phyloP scores from a whole-genome alignment of 108 stramenopile species.

The Pseudonitzschia multistriata region DNA sequence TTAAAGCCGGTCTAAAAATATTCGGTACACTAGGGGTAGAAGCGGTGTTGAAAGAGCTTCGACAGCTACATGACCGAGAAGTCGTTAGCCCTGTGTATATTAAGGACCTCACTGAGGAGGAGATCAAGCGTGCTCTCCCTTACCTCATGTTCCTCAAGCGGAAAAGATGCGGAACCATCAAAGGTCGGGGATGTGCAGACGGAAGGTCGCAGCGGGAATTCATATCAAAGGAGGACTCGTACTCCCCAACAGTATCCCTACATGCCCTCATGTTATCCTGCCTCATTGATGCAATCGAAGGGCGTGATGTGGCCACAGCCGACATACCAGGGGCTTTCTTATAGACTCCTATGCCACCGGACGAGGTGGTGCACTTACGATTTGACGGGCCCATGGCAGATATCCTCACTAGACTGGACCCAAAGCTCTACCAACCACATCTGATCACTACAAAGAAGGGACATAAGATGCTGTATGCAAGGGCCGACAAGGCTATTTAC shows the following conservation, averaged over 20 bases:
- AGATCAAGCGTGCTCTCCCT: constrained; percentile 22
- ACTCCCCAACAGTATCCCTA: constrained; percentile 28
- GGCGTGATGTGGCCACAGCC: constrained; percentile 23
- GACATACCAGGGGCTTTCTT: constrained; percentile 47
- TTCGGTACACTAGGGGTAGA: constrained; percentile 37
- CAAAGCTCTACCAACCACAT: constrained; percentile 5
- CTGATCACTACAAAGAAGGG: constrained; percentile 11
- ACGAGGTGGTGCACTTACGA: constrained; percentile 22
- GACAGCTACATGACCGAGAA: constrained; percentile 34
- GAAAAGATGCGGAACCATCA: constrained; percentile 38
- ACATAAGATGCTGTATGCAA: constrained; percentile 22
- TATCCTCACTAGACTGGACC: constrained; percentile 11
- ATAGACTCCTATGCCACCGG: constrained; percentile 14
- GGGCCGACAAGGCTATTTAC: constrained; percentile 29
- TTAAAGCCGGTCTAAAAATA: constrained; percentile 26
- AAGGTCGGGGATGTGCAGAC: constrained; percentile 41
- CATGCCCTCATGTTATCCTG: constrained; percentile 24
- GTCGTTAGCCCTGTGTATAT: constrained; percentile 28
- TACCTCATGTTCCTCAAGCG: constrained; percentile 49
- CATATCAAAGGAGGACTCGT: constrained; percentile 30
- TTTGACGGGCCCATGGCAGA: constrained; percentile 17
- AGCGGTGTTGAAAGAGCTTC: constrained; percentile 39
- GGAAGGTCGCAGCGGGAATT: constrained; percentile 20
- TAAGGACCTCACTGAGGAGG: constrained; percentile 23
- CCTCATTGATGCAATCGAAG: constrained; percentile 38